Base-by-base conservation (phyloP, 1,139 yeast genomes). In the Trichomonascaceae sp. region DNA sequence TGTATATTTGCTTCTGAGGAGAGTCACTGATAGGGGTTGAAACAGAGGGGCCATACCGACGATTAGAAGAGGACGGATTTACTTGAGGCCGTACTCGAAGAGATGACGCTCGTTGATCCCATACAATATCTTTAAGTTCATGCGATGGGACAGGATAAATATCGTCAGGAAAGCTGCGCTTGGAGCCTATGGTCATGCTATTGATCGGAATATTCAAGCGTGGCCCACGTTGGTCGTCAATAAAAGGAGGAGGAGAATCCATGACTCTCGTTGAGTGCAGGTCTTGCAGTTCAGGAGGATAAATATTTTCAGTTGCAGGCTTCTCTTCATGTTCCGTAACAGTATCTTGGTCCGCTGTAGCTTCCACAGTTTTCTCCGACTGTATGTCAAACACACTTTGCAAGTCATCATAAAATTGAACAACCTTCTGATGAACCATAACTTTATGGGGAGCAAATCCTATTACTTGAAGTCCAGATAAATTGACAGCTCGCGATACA, bases 401-500 rank as follows among this genome's bases (percentile, higher is more conserved):
- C 53, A 85, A 66, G 1, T 72, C 63, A 15, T 73, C 64, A 67
- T 90, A 90, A 65, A 89, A 91, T 24, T 76, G 72, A 53, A 79
- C 81, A 3, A 91, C 98, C 54, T 77, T 81, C 1, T 75, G 78
- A 55, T 90, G 82, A 0, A 88, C 90, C 56, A 75, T 74, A 53
- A 91, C 87, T 60, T 79, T 82, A 9, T 71, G 69, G 5, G 83
- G 81, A 51, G 80, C 76, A 49, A 90, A 90, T 61, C 88, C 85
- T 52, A 82, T 67, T 1, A 90, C 87, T 62, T 88, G 96, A 45
- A 90, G 72, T 0, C 96, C 96, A 1, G 81, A 81, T 63, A 96
- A 74, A 6, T 86, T 80, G 0, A 84, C 86, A 1, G 96, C 97
- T 66, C 97, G 78, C 1, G 95, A 86, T 41, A 91, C 74, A 0